Evolutionary conservation across 202 grass and related monocot genomes (phyloP), one percentile per base, ranked within the genome.

Genomic region (Panicum virgatum): DNA sequence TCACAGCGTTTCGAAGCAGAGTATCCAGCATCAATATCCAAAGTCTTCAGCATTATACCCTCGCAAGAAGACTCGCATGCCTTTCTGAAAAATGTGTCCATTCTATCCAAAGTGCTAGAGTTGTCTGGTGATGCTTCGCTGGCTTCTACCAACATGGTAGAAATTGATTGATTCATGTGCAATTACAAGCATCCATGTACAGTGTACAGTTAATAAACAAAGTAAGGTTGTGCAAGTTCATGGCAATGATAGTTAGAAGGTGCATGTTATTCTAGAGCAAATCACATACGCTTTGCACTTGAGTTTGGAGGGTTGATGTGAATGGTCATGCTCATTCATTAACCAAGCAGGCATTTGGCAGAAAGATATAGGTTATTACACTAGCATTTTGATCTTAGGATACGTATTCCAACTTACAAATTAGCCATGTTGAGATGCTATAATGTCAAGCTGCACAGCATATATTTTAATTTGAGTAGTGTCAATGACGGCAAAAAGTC

Each of bases 41-140:
- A 89, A 83, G 88, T 90, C 78, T 98, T 98, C 39, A 96, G 76
- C 96, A 98, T 96, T 75, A 96, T 98, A 74, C 92, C 96, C 85
- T 96, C 96, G 86, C 96, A 93, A 83, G 93, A 96, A 80, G 87
- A 93, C 51, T 90, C 82, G 6, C 92, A 90, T 74, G 92, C 91
- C 75, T 92, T 68, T 84, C 88, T 84, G 72, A 98, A 96, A 86
- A 96, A 93, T 20, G 77, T 81, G 66, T 85, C 92, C 87, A 96
- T 89, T 75, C 80, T 93, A 71, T 80, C 64, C 82, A 92, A 60
- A 52, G 89, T 90, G 62, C 30, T 69, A 59, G 88, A 80, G 81
- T 90, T 92, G 87, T 81, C 87, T 51, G 62, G 42, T 38, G 79
- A 90, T 66, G 89, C 89, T 90, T 93, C 85, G 69, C 48, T 68